Percentiles rank a stretch among this genome's conserved stretches.
These are phyloP conservation scores for Colletotrichum orbiculare DNA, from an alignment of 2,329 filamentous ascomycete genomes.

Conservation along the genomic window DNA sequence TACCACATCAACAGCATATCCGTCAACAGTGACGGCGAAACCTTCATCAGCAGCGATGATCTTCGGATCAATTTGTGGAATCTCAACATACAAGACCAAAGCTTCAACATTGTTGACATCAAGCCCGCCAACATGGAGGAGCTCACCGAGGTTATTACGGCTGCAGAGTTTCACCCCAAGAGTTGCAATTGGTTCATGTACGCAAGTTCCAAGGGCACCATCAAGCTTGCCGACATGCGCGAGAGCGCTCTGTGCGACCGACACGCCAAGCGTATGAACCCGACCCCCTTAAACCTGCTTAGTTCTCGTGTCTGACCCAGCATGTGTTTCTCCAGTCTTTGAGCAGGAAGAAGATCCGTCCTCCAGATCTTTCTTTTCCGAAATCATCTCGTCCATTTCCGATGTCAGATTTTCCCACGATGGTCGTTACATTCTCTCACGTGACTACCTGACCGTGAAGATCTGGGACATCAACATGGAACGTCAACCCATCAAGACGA, in stretches of 20 bases:
- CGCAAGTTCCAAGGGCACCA: conserved; percentile 97
- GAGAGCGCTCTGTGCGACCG: conserved; percentile 96
- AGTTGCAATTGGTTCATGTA: conserved; percentile 99
- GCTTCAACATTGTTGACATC: conserved; percentile 99
- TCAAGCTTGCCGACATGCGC: conserved; percentile 98
- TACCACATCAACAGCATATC: conserved; percentile 99
- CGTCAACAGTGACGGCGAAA: conserved; percentile 99
- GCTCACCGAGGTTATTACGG: conserved; percentile 97
- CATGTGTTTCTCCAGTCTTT: conserved; percentile 73
- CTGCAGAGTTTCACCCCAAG: conserved; percentile 94
- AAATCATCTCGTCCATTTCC: conserved; percentile 99
- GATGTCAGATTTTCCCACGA: conserved; percentile 98
- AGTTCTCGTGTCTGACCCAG: neutral
- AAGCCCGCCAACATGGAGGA: conserved; percentile 99
- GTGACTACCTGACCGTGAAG: conserved; percentile 98
- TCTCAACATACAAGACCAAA: conserved; percentile 98
- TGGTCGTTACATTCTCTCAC: conserved; percentile 94
- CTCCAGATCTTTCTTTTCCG: conserved; percentile 98
- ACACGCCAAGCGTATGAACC: conserved; percentile 86
- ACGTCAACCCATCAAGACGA: conserved; percentile 95
- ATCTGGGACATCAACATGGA: conserved; percentile 99
- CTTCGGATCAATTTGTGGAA: conserved; percentile 99
- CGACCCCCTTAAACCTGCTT: neutral
- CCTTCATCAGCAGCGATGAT: conserved; percentile 98
- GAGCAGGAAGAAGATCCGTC: conserved; percentile 98